Base-by-base conservation (phyloP, 164 flowering plant genomes). In the Paratinospora sagittata region DNA sequence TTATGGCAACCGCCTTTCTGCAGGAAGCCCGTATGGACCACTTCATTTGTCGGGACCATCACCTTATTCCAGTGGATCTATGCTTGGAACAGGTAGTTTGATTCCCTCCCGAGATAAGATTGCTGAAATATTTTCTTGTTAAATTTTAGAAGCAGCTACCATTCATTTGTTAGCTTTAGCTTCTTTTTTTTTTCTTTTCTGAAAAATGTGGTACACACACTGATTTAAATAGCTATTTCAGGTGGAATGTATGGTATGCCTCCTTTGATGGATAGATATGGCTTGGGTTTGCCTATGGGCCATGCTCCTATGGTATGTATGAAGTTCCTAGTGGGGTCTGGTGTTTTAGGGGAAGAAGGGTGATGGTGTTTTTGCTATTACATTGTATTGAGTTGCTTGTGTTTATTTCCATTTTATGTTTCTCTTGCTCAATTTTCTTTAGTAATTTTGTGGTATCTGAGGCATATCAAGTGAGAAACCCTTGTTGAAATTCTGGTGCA, bases 201-300 rank as follows among this genome's bases (percentile, higher is more conserved):
- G 14, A 1, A 5, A 30, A 63, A 12, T 27, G 16, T 0, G 3
- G 8, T 1, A 27, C n/a, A 27, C 30, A 3, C 37, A 58, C 27
- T 58, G 27, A 21, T 58, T 58, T 65, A 45, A 27, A 6, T 67
- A 61, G 27, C 55, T 58, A 16, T 67, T 34, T 43, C 82, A 89
- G 96, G 90, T 82, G 96, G 91, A 41, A 83, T 90, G 78, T 93
- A 92, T 80, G 89, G 75, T 55, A 74, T 92, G 78, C 97, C 99
- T 17, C 93, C 92, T 3, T 33, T 89, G 73, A 81, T 91, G 87
- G 97, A 96, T 69, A 84, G 90, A 14, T 91, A 86, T 85, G 98
- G 99, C 62, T 63, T 93, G 76, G 85, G 85, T 63, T 49, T 93
- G 83, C 88, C 92, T 12, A 83, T 93, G 87, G 87, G 85, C 66